Percentiles rank a stretch among this genome's conserved stretches.
phyloP scores from a whole-genome alignment of 1,284 basidiomycete genomes.

The Termitomyces sp. region DNA sequence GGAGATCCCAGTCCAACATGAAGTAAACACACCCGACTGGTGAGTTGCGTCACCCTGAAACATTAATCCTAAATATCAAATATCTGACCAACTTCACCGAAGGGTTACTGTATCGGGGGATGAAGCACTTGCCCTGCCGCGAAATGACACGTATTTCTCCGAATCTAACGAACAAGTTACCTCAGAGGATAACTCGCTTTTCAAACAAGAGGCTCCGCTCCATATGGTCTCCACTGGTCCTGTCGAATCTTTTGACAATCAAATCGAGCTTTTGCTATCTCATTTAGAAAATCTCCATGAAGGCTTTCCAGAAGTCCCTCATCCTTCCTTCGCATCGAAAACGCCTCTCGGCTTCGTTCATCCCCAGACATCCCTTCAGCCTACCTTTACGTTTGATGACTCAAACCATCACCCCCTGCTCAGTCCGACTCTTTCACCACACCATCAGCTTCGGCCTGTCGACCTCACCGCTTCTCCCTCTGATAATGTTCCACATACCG shows the following conservation, averaged over 20 bases:
- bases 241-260: background rate
- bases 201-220: background rate
- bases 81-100: background rate
- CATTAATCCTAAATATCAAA: too few relatives aligned
- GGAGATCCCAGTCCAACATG: background rate
- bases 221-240: background rate
- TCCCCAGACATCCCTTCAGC: background rate
- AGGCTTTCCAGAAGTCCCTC: background rate
- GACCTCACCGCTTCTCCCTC: background rate
- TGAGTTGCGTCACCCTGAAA: background rate
- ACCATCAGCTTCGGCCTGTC: background rate
- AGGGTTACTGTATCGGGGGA: background rate
- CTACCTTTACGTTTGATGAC: background rate
- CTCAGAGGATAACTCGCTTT: background rate
- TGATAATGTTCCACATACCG: background rate
- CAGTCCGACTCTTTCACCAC: background rate
- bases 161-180: background rate
- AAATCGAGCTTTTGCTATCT: background rate
- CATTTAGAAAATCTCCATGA: background rate
- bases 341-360: background rate
- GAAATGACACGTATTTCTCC: too few relatives aligned
- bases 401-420: too few relatives aligned
- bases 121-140: background rate
- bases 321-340: background rate
- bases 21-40: background rate